Evolutionary conservation across 768 basidiomycete genomes (phyloP), one percentile per base, ranked within the genome.

Genomic region (Dictyophora rubrovolvata): DNA sequence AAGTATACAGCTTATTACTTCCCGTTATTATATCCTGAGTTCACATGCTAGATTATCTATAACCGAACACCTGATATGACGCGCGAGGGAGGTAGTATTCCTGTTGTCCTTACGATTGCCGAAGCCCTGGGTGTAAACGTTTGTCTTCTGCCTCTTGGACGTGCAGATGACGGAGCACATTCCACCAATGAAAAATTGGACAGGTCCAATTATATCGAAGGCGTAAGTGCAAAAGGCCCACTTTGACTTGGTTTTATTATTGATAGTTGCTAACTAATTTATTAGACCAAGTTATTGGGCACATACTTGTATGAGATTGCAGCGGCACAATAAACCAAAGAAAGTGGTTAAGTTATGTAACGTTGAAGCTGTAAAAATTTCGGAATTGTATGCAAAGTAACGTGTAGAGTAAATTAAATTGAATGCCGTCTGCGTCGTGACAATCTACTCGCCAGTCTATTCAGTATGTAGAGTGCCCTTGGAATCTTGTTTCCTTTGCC

Each of bases 171-270:
- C 63, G 95, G 94, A 64, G 89, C 92, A 47, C 91, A 93, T 72
- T 91, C 89, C 54, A 93, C 89, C 11, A 94, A 95, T 70, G 95
- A 97, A 78, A 98, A 98, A 72, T 76, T 98, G 54, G 93, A 98
- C 72, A 75, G 75, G 55, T 83, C 82, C 52, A 98, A 98, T 76
- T 96, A 86, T 72, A 86, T 96, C 61, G 74, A 89, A 70, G 88
- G 86, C 67, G 90, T 87, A 71, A 69, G 83, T 68, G 17, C 50
- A 56, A 16, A 12, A 28, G 1, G 17, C 22, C n/a, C 49, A 22
- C 50, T 33, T 33, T 16, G 11, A 48, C n/a, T 11, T 36, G 17
- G 35, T 56, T 46, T n/a, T 14, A 10, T 36, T 18, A 23, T 33
- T 16, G 35, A 53, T 56, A 51, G 48, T 54, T 34, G n/a, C 42